Evolutionary conservation across 2,329 filamentous ascomycete genomes (phyloP).

Genomic region (Fusarium oligoseptatum): DNA sequence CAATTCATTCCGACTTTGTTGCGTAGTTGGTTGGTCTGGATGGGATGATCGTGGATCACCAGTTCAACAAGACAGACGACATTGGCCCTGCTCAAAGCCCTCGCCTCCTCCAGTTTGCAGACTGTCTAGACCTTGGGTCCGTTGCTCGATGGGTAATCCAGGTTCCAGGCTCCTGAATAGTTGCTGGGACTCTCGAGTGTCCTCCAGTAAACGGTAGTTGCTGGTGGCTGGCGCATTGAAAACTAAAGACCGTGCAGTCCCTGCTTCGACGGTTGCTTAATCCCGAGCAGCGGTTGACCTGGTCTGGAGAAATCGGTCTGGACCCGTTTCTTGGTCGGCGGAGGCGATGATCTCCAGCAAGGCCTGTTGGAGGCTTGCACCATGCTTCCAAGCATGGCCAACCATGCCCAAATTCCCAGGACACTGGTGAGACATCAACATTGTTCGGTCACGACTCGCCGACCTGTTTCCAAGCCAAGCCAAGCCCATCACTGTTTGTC

Average conservation of each 20-base stretch:
- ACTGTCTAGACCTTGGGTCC: not conserved
- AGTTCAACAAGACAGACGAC: not conserved
- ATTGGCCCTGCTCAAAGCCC: not conserved
- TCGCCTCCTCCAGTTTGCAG: not conserved
- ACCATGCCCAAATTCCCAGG: conserved; percentile 7
- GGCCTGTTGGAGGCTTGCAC: conserved; percentile 8
- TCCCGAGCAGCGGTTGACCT: conserved; percentile 22
- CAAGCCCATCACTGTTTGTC: not conserved
- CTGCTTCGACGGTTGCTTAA: conserved; percentile 18
- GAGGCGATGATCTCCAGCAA: conserved; percentile 3
- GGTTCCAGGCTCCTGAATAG: conserved; percentile 21
- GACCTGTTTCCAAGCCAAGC: not conserved
- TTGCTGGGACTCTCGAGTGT: conserved; percentile 23
- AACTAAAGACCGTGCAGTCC: conserved; percentile 40
- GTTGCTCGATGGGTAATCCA: conserved; percentile 7
- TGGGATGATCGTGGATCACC: not conserved
- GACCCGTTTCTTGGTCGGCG: conserved; percentile 5
- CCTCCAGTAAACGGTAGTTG: conserved; percentile 3
- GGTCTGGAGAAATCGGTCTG: conserved; percentile 17
- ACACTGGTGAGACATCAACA: conserved; percentile 5
- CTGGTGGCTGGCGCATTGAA: conserved; percentile 35
- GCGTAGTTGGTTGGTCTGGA: conserved; percentile 3
- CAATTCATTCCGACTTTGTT: conserved; percentile 22
- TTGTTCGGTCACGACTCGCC: conserved; percentile 8
- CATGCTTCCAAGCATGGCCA: conserved; percentile 6